A percentile compares a stretch with the other conserved stretches of the same genome.
phyloP scores from a whole-genome alignment of 2,329 filamentous ascomycete genomes.

The Gnomoniopsis smithogilvyi region DNA sequence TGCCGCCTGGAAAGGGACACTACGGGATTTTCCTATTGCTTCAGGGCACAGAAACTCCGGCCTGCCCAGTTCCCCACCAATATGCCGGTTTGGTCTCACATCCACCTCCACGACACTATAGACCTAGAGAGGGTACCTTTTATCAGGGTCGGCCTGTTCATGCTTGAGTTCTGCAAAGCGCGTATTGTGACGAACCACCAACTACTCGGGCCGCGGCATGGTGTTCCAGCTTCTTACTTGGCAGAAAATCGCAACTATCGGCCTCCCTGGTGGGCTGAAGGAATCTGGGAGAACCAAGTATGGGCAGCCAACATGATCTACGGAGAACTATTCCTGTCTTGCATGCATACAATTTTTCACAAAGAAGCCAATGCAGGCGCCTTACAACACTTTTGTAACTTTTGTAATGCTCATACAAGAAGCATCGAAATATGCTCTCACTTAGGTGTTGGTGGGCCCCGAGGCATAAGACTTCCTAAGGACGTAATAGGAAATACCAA shows the following conservation, averaged over 20 bases:
- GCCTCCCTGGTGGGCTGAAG: background rate
- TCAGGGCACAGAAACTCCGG: background rate
- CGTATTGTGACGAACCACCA: slow-evolving; percentile 14
- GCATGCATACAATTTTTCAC: slow-evolving; percentile 8
- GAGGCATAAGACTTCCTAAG: slow-evolving; percentile 1
- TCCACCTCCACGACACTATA: too few relatives aligned
- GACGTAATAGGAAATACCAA: slow-evolving; percentile 7
- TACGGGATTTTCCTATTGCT: slow-evolving; percentile 12
- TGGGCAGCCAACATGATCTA: slow-evolving; percentile 13
- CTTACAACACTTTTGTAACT: background rate
- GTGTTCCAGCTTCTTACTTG: slow-evolving; percentile 13
- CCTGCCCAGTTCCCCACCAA: too few relatives aligned
- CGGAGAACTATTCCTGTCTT: slow-evolving; percentile 15
- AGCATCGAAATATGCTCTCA: slow-evolving; percentile 4
- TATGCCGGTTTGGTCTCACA: too few relatives aligned
- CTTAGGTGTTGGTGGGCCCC: background rate
- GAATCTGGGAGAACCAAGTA: slow-evolving; percentile 3
- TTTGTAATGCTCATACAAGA: too few relatives aligned
- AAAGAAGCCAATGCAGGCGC: slow-evolving; percentile 12
- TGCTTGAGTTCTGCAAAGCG: slow-evolving; percentile 11
- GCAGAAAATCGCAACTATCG: background rate
- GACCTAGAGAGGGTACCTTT: too few relatives aligned
- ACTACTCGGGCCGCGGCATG: slow-evolving; percentile 11
- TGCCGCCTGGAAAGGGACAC: slow-evolving; percentile 16
- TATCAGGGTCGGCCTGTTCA: too few relatives aligned